Evolutionary conservation across 192 early-diverging fungal genomes (phyloP).

Genomic region (Dispira simplex): DNA sequence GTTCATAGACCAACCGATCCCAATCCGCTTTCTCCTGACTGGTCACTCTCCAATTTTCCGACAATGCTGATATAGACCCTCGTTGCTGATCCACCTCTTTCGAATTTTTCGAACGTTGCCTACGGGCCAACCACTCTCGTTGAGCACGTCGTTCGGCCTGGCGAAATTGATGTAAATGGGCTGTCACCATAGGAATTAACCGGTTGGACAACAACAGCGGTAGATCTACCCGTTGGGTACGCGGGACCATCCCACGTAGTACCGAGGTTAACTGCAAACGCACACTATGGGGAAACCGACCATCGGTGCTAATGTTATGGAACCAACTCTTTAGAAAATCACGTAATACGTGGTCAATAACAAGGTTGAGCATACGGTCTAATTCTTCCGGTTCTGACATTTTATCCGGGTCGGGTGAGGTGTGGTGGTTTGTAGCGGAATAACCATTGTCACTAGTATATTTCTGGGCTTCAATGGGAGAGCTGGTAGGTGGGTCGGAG

Average conservation of each 20-base stretch:
- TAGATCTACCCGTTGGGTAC: slow-evolving; percentile 30
- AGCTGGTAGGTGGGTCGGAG: not conserved
- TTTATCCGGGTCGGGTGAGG: not conserved
- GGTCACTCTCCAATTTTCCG: slow-evolving; percentile 29
- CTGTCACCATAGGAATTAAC: slow-evolving; percentile 52
- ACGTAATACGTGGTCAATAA: slow-evolving; percentile 20
- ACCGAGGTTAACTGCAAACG: slow-evolving; percentile 16
- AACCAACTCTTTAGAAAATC: slow-evolving; percentile 34
- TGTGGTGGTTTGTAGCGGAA: not conserved
- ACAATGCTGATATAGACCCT: not conserved
- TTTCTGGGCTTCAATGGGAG: not conserved
- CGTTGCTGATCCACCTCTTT: too few species aligned
- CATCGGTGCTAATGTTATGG: slow-evolving; percentile 21
- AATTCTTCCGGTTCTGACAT: not conserved
- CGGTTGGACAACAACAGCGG: slow-evolving; percentile 39
- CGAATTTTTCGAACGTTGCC: not conserved
- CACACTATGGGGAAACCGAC: slow-evolving; percentile 24
- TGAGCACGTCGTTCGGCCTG: slow-evolving; percentile 32
- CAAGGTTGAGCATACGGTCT: slow-evolving; percentile 2
- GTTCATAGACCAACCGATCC: slow-evolving; percentile 35
- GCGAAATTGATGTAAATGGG: slow-evolving; percentile 48
- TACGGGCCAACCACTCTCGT: not conserved
- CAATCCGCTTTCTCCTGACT: slow-evolving; percentile 25
- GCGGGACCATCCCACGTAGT: slow-evolving; percentile 17
- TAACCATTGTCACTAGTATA: not conserved